Conservation (phyloP, 1,284 basidiomycete genomes). For the Leccinum solheimii region DNA sequence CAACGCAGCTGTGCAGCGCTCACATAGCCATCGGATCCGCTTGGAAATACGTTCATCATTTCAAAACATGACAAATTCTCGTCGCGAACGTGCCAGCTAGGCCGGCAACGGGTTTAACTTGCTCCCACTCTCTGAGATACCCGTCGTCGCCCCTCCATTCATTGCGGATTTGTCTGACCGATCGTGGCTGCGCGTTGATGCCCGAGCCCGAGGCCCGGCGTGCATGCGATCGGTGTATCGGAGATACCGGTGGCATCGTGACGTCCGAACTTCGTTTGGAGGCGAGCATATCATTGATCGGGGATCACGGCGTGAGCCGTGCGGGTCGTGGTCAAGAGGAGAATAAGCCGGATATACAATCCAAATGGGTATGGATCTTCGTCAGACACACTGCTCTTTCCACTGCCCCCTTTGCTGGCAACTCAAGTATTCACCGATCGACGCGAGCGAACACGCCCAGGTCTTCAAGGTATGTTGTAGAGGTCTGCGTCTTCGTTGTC, state of each 20-base stretch:
- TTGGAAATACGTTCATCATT: background rate
- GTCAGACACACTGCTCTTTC: background rate
- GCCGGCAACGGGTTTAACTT: background rate
- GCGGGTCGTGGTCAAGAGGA: constrained; percentile 1
- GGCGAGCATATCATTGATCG: background rate
- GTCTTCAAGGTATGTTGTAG: constrained; percentile 61
- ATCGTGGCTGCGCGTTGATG: constrained; percentile 66
- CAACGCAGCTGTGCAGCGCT: background rate
- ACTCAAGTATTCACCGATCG: constrained; percentile 41
- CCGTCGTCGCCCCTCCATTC: constrained; percentile 59
- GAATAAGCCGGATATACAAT: background rate
- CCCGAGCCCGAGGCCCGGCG: constrained; percentile 49
- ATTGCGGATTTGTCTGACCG: constrained; percentile 61
- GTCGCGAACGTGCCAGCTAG: background rate
- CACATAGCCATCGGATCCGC: background rate
- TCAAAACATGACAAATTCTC: constrained; percentile 1
- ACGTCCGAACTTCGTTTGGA: background rate
- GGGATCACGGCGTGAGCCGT: background rate
- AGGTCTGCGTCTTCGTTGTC: constrained; percentile 66
- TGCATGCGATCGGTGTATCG: background rate
- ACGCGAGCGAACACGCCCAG: constrained; percentile 41
- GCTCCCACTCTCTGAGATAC: constrained; percentile 54
- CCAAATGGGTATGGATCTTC: constrained; percentile 3
- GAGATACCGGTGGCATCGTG: background rate
- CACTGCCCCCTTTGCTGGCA: background rate